phyloP scores from a whole-genome alignment of 805 yeast genomes.

The Monosporozyma aerobia region DNA sequence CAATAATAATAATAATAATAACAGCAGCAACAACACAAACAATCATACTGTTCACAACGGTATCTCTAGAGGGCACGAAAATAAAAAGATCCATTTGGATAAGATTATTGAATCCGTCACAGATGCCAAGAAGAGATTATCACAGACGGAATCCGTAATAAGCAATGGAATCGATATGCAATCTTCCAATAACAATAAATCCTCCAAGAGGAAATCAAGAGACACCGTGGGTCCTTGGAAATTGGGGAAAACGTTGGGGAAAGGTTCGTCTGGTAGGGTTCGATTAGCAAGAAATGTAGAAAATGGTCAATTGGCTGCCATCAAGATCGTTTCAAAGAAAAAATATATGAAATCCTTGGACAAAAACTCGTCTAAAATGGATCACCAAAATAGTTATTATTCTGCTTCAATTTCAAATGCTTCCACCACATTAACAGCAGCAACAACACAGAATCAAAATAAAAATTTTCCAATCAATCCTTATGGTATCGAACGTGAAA shows the following conservation, averaged over 20 bases:
- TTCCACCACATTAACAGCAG: conserved; percentile 11
- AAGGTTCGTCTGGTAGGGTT: conserved; percentile 79
- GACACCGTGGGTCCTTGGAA: conserved; percentile 73
- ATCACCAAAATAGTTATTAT: conserved; percentile 8
- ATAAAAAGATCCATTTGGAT: conserved; percentile 14
- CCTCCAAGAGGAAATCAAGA: conserved; percentile 26
- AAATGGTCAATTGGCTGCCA: conserved; percentile 73
- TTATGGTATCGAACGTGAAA: conserved; percentile 94
- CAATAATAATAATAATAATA: not conserved
- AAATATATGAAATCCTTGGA: conserved; percentile 13
- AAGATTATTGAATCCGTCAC: conserved; percentile 29
- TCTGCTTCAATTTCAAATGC: conserved; percentile 9
- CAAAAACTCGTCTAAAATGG: conserved; percentile 5
- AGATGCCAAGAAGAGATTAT: conserved; percentile 28
- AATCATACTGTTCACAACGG: not conserved
- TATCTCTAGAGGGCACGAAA: not conserved
- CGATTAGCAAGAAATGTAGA: conserved; percentile 59
- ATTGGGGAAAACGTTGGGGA: conserved; percentile 67
- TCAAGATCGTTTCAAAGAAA: conserved; percentile 67
- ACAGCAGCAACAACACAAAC: not conserved
- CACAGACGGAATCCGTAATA: conserved; percentile 24
- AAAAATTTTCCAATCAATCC: conserved; percentile 34
- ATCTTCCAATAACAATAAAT: conserved; percentile 8
- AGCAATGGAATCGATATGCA: conserved; percentile 6
- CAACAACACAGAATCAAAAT: conserved; percentile 6